Conservation (phyloP, 768 basidiomycete species). For the Tricholoma matsutake region DNA sequence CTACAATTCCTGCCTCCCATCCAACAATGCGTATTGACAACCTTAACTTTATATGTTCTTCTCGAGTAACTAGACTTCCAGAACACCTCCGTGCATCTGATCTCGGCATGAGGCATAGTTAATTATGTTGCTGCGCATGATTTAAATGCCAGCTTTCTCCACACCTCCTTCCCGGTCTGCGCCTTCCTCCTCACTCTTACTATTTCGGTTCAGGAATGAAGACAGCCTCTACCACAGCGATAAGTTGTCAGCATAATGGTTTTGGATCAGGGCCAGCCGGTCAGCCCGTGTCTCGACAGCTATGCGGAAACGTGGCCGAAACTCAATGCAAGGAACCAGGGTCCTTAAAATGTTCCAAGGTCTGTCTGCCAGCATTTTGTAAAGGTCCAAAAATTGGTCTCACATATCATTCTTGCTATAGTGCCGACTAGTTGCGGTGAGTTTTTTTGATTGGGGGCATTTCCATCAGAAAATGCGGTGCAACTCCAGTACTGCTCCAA, state of each 20-base stretch:
- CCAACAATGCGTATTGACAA: too few relatives aligned
- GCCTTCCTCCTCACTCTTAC: too few relatives aligned
- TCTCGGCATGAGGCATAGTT: too few relatives aligned
- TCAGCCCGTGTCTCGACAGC: conserved; percentile 18
- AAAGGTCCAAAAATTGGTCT: too few relatives aligned
- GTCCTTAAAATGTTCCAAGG: conserved; percentile 28
- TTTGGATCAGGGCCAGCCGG: conserved; percentile 26
- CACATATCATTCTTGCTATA: not conserved
- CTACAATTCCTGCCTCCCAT: too few relatives aligned
- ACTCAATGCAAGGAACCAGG: conserved; percentile 8
- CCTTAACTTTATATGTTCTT: too few relatives aligned
- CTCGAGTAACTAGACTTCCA: too few relatives aligned
- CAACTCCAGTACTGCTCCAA: conserved; percentile 23
- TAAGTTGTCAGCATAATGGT: not conserved
- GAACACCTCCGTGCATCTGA: too few relatives aligned
- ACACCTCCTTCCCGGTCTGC: too few relatives aligned
- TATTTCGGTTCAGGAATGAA: not conserved
- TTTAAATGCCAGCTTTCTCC: too few relatives aligned
- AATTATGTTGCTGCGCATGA: too few relatives aligned
- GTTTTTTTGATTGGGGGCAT: not conserved
- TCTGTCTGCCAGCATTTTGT: too few relatives aligned
- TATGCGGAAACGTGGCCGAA: conserved; percentile 21
- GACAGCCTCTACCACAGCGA: not conserved
- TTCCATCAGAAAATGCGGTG: not conserved
- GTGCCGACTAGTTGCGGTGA: conserved; percentile 13